phyloP scores from a whole-genome alignment of 2,329 filamentous ascomycete species.

The Malbranchea cinnamomea region DNA sequence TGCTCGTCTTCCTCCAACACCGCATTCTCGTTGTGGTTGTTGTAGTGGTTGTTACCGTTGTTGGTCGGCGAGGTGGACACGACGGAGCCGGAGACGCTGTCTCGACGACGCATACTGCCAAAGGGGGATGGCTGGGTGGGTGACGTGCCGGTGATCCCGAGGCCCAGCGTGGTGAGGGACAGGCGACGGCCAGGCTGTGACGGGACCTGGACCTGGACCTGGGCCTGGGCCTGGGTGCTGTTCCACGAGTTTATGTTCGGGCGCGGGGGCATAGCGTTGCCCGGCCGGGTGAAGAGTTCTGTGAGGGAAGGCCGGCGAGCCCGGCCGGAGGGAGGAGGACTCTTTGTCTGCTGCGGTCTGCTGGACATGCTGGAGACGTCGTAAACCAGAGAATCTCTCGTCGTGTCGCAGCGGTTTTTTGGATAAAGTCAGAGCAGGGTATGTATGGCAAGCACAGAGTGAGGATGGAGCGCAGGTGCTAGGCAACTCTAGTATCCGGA shows the following conservation, averaged over 20 bases:
- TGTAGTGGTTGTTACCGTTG: too few relatives aligned
- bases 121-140: constrained; percentile 37
- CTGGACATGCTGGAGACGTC: constrained; percentile 25
- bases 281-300: constrained; percentile 25
- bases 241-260: constrained; percentile 38
- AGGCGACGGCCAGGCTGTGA: constrained; percentile 47
- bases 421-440: too few relatives aligned
- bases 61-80: constrained; percentile 27
- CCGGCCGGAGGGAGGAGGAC: constrained; percentile 24
- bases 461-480: too few relatives aligned
- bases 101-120: constrained; percentile 34
- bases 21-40: constrained; percentile 27
- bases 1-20: constrained; percentile 55
- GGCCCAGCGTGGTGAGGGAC: constrained; percentile 58
- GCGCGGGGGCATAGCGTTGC: constrained; percentile 11
- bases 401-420: too few relatives aligned
- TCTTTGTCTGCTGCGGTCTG: too few relatives aligned
- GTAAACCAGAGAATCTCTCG: constrained; percentile 3
- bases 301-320: constrained; percentile 33
- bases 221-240: constrained; percentile 32
- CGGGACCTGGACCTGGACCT: constrained; percentile 24
- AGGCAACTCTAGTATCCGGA: too few relatives aligned
- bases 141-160: constrained; percentile 65
- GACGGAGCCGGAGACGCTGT: constrained; percentile 52
- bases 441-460: too few relatives aligned